Evolutionary conservation across 768 basidiomycete genomes (phyloP).

Genomic region (Leucocoprinus sp.): DNA sequence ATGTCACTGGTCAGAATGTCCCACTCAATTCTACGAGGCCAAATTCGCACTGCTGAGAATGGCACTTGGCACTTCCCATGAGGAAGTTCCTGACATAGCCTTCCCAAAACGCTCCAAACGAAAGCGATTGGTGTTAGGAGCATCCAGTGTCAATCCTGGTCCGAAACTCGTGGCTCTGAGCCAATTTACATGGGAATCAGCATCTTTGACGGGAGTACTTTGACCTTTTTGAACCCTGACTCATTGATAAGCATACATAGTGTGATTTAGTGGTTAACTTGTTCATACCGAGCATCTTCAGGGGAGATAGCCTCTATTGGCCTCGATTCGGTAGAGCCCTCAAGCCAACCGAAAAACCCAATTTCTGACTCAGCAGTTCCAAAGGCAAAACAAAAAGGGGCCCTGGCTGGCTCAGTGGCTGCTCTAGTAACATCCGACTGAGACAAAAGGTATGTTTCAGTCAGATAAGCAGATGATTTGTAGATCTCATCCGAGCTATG

Average conservation of each 20-base stretch:
- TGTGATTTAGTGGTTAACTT: not conserved
- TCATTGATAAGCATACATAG: not conserved
- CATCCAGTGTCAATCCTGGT: not conserved
- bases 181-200: not conserved
- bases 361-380: conserved; percentile 25
- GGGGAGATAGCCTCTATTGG: not conserved
- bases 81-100: conserved; percentile 66
- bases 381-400: conserved; percentile 73
- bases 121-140: conserved; percentile 34
- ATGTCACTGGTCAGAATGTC: not conserved
- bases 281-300: conserved; percentile 13
- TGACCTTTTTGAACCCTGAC: conserved; percentile 1
- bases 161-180: not conserved
- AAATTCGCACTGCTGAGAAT: conserved; percentile 39
- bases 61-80: conserved; percentile 62
- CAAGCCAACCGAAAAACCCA: conserved; percentile 70
- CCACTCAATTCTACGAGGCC: not conserved
- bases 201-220: not conserved
- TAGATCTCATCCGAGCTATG: conserved; percentile 66
- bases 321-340: conserved; percentile 33
- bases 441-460: conserved; percentile 51
- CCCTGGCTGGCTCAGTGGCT: conserved; percentile 38
- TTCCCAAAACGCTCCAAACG: conserved; percentile 64
- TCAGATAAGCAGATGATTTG: conserved; percentile 69
- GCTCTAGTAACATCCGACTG: conserved; percentile 23